Conservation (phyloP, 345 rosid species). For the Eucalyptus pauciflora region DNA sequence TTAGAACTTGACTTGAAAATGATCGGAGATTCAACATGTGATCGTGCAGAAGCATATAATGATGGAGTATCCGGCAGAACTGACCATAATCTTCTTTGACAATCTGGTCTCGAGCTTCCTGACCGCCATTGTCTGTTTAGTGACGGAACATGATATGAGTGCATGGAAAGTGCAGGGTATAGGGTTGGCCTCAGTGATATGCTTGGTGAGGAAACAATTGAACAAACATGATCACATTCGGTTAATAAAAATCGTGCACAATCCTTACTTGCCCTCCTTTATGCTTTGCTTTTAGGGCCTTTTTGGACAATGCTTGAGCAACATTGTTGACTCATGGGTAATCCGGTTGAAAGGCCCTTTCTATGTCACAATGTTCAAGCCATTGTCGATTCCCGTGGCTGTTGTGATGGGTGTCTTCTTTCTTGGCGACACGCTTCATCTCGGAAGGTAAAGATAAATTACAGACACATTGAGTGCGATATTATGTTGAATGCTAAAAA, state of each 20-base stretch:
- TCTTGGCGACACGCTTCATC: background rate
- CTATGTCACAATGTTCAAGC: background rate
- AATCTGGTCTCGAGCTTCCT: slow-evolving; percentile 4
- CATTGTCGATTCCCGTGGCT: background rate
- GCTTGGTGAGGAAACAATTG: background rate
- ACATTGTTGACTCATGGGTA: background rate
- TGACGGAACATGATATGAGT: background rate
- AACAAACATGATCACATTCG: background rate
- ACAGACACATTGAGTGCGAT: background rate
- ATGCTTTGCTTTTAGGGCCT: background rate
- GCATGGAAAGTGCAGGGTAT: background rate
- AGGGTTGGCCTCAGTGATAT: background rate
- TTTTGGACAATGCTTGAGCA: background rate
- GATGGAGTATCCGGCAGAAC: slow-evolving; percentile 9
- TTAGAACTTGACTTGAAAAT: background rate
- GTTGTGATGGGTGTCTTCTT: background rate
- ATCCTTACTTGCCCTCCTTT: background rate
- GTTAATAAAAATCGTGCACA: background rate
- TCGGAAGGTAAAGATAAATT: background rate
- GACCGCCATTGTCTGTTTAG: background rate
- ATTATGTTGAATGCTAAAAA: background rate
- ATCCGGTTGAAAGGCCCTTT: background rate
- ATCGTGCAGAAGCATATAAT: slow-evolving; percentile 2
- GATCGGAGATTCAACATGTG: background rate
- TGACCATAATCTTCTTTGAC: slow-evolving; percentile 20